Base-by-base conservation (phyloP, 2,329 filamentous ascomycete species). In the Cryphonectria naterciae region DNA sequence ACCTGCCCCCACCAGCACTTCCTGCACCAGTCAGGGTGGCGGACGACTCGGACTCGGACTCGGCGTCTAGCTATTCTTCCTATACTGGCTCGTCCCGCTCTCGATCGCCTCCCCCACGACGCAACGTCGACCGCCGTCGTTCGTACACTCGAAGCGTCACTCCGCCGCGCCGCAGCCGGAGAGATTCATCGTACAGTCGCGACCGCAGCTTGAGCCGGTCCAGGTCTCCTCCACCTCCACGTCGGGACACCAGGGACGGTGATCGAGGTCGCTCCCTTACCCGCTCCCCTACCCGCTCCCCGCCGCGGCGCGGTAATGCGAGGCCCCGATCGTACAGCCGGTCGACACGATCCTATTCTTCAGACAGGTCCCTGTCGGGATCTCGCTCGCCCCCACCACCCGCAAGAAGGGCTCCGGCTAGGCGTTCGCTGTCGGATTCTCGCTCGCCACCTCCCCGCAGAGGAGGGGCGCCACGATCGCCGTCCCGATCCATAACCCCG, bases 1-100 rank as follows among this genome's bases (percentile, higher is more conserved):
- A 94, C 78, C 89, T 97, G 81, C 95, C 95, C 17, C 96, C 97
- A 79, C 94, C 95, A 2, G 87, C 92, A 1, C 83, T 93, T 35
- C 92, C 93, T 7, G 89, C 93, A 1, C 83, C 93, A 1, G 85
- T 89, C 32, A 84, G 85, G 1, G 83, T 81, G 28, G 17, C 25
- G 22, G 84, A 84, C 46, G 85, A 89, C 65, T 91, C 90, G 0
- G 90, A 91, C 72, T 90, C 90, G 0, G 91, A 93, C 62, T 93
- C 91, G 0, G 89, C 90, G 13, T 94, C 91, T 11, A 94, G 92
- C 81, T 95, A 94, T 78, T 94, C 91, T 0, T 94, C 92, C 28
- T 93, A 93, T 77, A 88, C 87, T 0, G 86, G 87, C 61, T 90
- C 88, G 7, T 89, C 87, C 2, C 80, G 84, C 65, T 86, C 85